Evolutionary conservation across 345 rosid species (phyloP), one percentile per base, ranked within the genome.

Genomic region (Capsella bursapastoris): DNA sequence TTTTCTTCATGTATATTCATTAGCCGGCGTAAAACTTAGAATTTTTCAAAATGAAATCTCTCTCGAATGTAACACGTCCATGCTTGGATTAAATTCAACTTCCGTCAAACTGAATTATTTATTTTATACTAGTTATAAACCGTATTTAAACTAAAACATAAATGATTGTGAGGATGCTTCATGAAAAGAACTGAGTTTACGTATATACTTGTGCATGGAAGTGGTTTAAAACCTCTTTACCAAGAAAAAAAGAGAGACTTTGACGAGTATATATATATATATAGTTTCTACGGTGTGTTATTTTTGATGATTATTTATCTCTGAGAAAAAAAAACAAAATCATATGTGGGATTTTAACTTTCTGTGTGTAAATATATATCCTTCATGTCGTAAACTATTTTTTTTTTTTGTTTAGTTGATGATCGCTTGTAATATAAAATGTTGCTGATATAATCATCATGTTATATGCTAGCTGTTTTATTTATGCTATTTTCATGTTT

Each of bases 171-270:
- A 61, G 14, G 28, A 6, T 55, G 4, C 16, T 8, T 9, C 8
- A 4, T 13, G 18, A 28, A 15, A 7, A 48, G 0, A 15, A 9
- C 16, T 45, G 25, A 34, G 41, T 28, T 48, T 35, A 58, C 45
- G 44, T 35, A 37, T 37, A 56, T n/a, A 58, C 14, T 37, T 35
- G 2, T 58, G 64, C 64, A 37, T 58, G 63, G 63, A 34, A 56
- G 18, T 7, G 22, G 5, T 9, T 47, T 47, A 47, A 15, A 15
- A 47, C 25, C 25, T 22, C 25, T 22, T 22, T 22, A 22, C 25
- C 8, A 6, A 15, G 2, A 15, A 44, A 12, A 4, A 48, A 0
- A 10, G 37, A 11, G 25, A 59, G 5, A 44, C 49, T 27, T 57
- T 32, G 3, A 57, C 41, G 40, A 7, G 7, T 35, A 7, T 32